Base-by-base conservation (phyloP, 75 land plant genomes). In the Pseudotsuga menziesii region DNA sequence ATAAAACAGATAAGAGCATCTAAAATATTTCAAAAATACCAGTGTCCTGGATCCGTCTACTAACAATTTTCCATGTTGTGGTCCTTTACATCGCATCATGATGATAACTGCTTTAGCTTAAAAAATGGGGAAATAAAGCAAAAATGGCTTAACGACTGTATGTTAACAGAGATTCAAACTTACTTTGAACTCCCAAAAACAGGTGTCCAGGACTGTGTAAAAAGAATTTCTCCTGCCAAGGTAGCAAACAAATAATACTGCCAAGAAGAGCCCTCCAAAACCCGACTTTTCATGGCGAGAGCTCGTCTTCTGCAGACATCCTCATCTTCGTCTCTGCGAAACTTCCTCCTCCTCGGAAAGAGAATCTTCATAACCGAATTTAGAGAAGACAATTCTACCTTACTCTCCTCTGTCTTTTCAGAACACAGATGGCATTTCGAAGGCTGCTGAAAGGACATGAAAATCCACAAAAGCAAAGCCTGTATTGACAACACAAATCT, bases 141-240 rank as follows among this genome's bases (percentile, higher is more conserved):
- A 39, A 39, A 39, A 39, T 39, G 41, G 41, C 41, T 39, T 39
- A 39, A 39, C 41, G 4, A 39, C 41, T 39, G 4, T 39, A 39
- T 4, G 41, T 39, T 29, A 29, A 3, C 35, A 14, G 16, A 12
- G 44, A 36, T 67, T 67, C 44, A 61, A 5, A 67, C 75, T 70
- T 57, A 88, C 85, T 81, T 84, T 77, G 70, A 41, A 20, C 78
- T 57, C 11, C 70, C 56, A 7, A 64, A 74, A n/a, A 71, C 77
- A 0, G 94, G 94, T 8, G 85, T 83, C 97, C 94, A 92, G 2
- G 89, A 88, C 81, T 90, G 90, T 1, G 89, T 88, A 77, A 94
- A 94, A 56, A 94, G 35, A 2, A 89, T 85, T 13, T 89, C 87
- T 22, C 91, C 92, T 58, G 89, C 80, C 3, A 81, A 25, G 3